phyloP scores from a whole-genome alignment of 805 yeast species.

The Saccharomycopsis oosterbeekiorum region DNA sequence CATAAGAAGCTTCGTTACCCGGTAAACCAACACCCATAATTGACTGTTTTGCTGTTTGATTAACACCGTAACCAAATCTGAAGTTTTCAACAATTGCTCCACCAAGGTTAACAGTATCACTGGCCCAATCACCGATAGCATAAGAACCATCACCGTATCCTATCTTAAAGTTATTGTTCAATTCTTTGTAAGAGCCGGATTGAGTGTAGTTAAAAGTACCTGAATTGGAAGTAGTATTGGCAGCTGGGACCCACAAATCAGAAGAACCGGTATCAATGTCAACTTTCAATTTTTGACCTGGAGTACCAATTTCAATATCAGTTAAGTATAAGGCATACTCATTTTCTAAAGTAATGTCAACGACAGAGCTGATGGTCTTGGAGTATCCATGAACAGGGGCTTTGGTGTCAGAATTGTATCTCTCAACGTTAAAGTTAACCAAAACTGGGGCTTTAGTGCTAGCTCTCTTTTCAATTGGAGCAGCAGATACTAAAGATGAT shows the following conservation, averaged over 20 bases:
- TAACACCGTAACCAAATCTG: constrained; percentile 17
- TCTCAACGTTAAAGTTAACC: constrained; percentile 9
- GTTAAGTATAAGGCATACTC: constrained; percentile 36
- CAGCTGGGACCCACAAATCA: constrained; percentile 37
- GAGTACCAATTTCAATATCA: constrained; percentile 34
- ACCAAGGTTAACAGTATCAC: constrained; percentile 17
- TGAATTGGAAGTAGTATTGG: constrained; percentile 4
- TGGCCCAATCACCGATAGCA: constrained; percentile 40
- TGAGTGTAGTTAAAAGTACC: constrained; percentile 27
- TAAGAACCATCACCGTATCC: constrained; percentile 39
- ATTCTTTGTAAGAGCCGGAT: constrained; percentile 27
- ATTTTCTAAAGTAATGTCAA: constrained; percentile 28
- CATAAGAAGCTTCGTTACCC: constrained; percentile 55
- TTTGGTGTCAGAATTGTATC: constrained; percentile 3
- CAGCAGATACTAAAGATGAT: constrained; percentile 7
- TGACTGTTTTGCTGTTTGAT: constrained; percentile 15
- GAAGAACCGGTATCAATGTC: constrained; percentile 43
- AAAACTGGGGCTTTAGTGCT: not conserved
- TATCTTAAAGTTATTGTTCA: constrained; percentile 29
- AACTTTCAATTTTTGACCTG: constrained; percentile 32
- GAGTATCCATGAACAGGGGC: not conserved
- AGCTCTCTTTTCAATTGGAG: constrained; percentile 7
- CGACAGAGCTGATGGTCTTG: not conserved
- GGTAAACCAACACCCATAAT: constrained; percentile 73
- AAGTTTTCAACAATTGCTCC: constrained; percentile 14